phyloP scores from a whole-genome alignment of 768 basidiomycete species.

The Vararia minispora region DNA sequence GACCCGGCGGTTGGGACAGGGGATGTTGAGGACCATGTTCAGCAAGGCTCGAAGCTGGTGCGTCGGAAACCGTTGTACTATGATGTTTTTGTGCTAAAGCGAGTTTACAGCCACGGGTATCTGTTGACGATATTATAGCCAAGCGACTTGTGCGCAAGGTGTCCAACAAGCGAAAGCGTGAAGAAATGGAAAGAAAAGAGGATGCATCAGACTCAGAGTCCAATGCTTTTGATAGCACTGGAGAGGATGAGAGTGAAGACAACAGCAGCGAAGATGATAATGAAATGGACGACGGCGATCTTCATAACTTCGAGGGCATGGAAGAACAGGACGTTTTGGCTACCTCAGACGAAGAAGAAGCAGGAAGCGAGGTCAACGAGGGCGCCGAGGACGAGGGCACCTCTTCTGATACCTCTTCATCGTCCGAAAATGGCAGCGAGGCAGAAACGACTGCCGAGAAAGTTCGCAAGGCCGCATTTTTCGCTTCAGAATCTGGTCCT shows the following conservation, averaged over 20 bases:
- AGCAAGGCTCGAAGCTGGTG: conserved; percentile 54
- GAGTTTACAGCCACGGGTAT: conserved; percentile 53
- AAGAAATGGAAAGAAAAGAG: conserved; percentile 20
- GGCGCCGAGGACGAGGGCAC: conserved; percentile 12
- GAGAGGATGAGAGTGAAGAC: conserved; percentile 28
- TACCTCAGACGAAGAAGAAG: conserved; percentile 32
- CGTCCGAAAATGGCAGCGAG: conserved; percentile 56
- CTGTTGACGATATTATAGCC: conserved; percentile 87
- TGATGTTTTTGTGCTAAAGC: background rate
- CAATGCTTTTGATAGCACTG: conserved; percentile 18
- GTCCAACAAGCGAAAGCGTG: conserved; percentile 54
- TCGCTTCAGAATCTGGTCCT: conserved; percentile 43
- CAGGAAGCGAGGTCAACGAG: conserved; percentile 19
- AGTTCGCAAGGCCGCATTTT: conserved; percentile 80
- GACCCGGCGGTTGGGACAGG: conserved; percentile 35
- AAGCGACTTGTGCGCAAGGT: conserved; percentile 38
- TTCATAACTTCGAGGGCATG: conserved; percentile 17
- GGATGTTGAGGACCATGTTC: conserved; percentile 44
- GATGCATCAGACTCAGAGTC: conserved; percentile 21
- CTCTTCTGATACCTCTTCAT: conserved; percentile 32
- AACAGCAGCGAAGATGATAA: conserved; percentile 24
- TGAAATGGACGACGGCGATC: conserved; percentile 25
- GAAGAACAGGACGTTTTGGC: conserved; percentile 25
- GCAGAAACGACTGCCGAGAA: conserved; percentile 45
- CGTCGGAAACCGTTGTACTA: conserved; percentile 17